These are phyloP conservation scores for Pleodorina starrii DNA, from an alignment of 139 green algal species.

Conservation along the genomic window DNA sequence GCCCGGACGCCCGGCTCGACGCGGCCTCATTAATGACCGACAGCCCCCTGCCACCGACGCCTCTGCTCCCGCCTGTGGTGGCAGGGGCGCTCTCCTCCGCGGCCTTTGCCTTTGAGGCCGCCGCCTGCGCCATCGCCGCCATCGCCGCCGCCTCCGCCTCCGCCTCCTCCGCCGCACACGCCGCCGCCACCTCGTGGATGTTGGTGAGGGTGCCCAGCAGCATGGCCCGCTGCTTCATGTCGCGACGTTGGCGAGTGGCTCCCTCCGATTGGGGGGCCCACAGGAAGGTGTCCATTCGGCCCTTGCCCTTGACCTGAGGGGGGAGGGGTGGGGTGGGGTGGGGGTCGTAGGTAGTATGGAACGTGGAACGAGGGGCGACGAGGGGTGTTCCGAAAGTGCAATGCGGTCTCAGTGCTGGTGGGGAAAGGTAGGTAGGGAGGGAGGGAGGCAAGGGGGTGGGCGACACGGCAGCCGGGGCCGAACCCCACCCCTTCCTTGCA, in stretches of 20 bases:
- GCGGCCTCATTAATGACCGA: background rate
- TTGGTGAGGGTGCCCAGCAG: slow-evolving; percentile 18
- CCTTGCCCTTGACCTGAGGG: slow-evolving; percentile 34
- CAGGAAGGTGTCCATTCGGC: slow-evolving; percentile 23
- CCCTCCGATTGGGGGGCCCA: slow-evolving; percentile 14
- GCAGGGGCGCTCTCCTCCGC: background rate
- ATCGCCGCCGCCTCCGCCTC: background rate
- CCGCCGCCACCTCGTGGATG: background rate
- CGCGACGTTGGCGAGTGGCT: background rate
- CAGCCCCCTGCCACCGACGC: background rate
- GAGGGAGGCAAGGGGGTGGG: background rate
- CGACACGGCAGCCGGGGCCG: background rate
- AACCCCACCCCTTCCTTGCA: no score
- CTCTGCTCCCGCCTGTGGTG: background rate
- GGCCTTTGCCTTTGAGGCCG: no score
- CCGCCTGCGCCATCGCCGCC: background rate
- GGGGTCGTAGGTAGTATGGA: background rate
- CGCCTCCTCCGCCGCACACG: background rate
- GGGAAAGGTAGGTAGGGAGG: background rate
- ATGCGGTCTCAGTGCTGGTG: no score
- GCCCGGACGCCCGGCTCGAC: no score
- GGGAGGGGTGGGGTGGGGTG: background rate
- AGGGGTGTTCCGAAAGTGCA: no score
- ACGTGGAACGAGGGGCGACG: no score
- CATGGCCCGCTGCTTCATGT: slow-evolving; percentile 24